These are phyloP conservation scores for Inosperma sp. DNA, from an alignment of 768 basidiomycete genomes.

Conservation along the genomic window DNA sequence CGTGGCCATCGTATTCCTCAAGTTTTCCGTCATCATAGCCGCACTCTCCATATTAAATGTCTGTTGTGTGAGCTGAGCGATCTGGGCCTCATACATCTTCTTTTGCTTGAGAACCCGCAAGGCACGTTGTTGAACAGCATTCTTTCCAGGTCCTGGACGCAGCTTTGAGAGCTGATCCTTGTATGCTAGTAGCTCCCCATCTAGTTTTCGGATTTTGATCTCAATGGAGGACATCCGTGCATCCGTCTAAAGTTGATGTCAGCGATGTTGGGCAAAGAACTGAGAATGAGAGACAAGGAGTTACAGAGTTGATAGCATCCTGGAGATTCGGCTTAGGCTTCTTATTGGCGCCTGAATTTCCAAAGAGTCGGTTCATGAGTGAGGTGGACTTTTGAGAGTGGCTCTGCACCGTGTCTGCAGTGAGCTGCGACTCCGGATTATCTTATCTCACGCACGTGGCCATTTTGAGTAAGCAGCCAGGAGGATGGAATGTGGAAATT, in stretches of 20 bases:
- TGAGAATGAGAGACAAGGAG: constrained; percentile 23
- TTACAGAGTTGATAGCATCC: constrained; percentile 89
- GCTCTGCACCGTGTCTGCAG: too few relatives aligned
- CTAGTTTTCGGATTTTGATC: constrained; percentile 95
- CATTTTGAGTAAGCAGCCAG: too few relatives aligned
- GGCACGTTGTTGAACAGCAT: constrained; percentile 92
- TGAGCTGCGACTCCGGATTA: too few relatives aligned
- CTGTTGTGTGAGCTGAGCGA: constrained; percentile 88
- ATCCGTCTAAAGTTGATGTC: constrained; percentile 62
- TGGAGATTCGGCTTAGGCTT: constrained; percentile 83
- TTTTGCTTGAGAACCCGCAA: constrained; percentile 91
- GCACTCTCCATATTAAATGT: constrained; percentile 99
- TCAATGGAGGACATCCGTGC: constrained; percentile 81
- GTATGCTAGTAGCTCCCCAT: constrained; percentile 86
- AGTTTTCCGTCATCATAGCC: constrained; percentile 92
- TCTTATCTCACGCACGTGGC: too few relatives aligned
- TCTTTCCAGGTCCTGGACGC: constrained; percentile 92
- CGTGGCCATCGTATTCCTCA: constrained; percentile 98
- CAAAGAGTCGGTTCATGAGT: constrained; percentile 83
- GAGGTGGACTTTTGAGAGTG: background rate
- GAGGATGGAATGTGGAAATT: too few relatives aligned
- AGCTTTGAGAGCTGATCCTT: constrained; percentile 96
- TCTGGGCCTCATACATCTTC: constrained; percentile 91
- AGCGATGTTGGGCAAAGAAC: constrained; percentile 4
- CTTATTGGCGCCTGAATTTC: constrained; percentile 61